Evolutionary conservation across 2,329 filamentous ascomycete species (phyloP).

Genomic region (Davidsoniella virescens): DNA sequence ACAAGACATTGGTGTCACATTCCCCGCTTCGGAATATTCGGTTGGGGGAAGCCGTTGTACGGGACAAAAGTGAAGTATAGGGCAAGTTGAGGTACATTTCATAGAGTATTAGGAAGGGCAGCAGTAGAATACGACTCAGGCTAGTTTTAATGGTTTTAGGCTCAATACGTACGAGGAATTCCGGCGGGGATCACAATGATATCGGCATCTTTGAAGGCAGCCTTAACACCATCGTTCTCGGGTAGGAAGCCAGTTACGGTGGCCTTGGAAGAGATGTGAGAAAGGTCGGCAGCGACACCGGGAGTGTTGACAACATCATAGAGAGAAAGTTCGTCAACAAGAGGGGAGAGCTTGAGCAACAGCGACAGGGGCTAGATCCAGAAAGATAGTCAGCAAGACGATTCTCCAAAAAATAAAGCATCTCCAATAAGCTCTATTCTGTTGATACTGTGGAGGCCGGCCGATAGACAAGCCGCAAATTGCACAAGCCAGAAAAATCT

Average conservation of each 20-base stretch:
- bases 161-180: slow-evolving; percentile 64
- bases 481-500: too few relatives aligned
- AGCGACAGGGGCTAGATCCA: slow-evolving; percentile 70
- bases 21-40: slow-evolving; percentile 1
- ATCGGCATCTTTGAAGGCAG: slow-evolving; percentile 81
- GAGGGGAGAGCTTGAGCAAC: slow-evolving; percentile 77
- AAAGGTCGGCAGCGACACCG: slow-evolving; percentile 88
- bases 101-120: not conserved
- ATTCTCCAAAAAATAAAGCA: slow-evolving; percentile 7
- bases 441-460: slow-evolving; percentile 2
- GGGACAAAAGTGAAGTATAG: not conserved
- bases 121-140: not conserved
- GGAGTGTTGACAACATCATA: slow-evolving; percentile 99
- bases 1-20: not conserved
- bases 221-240: slow-evolving; percentile 67
- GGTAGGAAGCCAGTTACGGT: slow-evolving; percentile 81
- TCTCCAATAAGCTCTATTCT: too few relatives aligned
- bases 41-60: slow-evolving; percentile 5
- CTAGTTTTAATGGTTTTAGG: slow-evolving; percentile 1
- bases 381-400: slow-evolving; percentile 10
- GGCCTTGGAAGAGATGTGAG: slow-evolving; percentile 86
- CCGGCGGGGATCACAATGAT: slow-evolving; percentile 95
- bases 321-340: slow-evolving; percentile 81
- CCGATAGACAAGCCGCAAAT: not conserved
- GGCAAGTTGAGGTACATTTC: not conserved